phyloP scores from a whole-genome alignment of 139 green algal genomes.

The Haematococcus sp. region DNA sequence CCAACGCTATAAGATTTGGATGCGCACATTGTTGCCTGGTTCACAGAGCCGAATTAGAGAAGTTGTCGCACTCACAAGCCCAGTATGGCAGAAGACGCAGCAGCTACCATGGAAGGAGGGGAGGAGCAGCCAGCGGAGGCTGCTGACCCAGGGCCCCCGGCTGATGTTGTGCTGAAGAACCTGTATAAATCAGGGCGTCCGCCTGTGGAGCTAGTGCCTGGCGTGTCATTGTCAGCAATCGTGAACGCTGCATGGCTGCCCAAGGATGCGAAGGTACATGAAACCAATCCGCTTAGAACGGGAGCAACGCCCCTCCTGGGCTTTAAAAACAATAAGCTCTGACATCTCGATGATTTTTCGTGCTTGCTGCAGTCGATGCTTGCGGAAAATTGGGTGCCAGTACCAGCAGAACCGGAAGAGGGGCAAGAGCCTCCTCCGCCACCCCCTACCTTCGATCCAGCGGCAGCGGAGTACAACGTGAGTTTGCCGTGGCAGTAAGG shows the following conservation, averaged over 20 bases:
- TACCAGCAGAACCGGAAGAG: constrained; percentile 22
- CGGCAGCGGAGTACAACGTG: constrained; percentile 36
- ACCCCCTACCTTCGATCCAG: constrained; percentile 25
- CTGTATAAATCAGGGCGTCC: constrained; percentile 32
- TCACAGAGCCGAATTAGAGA: too few relatives aligned
- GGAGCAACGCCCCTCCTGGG: neutral
- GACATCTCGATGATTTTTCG: too few relatives aligned
- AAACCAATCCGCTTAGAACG: neutral
- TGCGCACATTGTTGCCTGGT: too few relatives aligned
- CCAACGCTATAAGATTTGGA: too few relatives aligned
- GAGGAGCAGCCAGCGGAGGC: too few relatives aligned
- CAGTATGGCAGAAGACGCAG: too few relatives aligned
- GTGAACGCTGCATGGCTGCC: constrained; percentile 31
- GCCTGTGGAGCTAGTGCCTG: constrained; percentile 22
- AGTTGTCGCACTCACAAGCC: too few relatives aligned
- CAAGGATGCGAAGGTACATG: constrained; percentile 24
- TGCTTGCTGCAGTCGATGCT: constrained; percentile 25
- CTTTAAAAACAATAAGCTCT: neutral
- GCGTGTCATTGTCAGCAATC: constrained; percentile 27
- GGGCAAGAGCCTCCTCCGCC: constrained; percentile 15
- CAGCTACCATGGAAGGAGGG: too few relatives aligned
- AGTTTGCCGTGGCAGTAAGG: neutral
- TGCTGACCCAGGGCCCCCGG: too few relatives aligned
- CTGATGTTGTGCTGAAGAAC: constrained; percentile 7
- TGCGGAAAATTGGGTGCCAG: constrained; percentile 27